phyloP scores from a whole-genome alignment of 768 basidiomycete genomes.

The Pisolithus sp. region DNA sequence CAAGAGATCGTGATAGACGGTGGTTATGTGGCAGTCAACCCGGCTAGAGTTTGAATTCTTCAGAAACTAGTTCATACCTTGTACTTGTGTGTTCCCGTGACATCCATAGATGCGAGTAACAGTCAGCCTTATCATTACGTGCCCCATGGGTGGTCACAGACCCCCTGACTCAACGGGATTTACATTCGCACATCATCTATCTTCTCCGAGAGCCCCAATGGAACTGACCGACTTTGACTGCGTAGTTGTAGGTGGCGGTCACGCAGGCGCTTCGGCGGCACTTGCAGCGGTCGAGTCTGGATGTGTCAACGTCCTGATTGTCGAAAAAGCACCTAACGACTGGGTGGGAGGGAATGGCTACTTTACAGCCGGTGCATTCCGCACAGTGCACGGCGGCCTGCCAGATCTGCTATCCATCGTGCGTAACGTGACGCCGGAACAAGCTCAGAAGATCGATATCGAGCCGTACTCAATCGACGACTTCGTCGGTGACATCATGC shows the following conservation, averaged over 20 bases:
- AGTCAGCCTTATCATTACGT: no score
- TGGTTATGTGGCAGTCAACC: conserved; percentile 69
- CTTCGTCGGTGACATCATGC: conserved; percentile 55
- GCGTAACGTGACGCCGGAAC: conserved; percentile 37
- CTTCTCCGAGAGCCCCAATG: conserved; percentile 7
- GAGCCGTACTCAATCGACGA: conserved; percentile 49
- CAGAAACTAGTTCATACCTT: neutral
- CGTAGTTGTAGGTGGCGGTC: conserved; percentile 59
- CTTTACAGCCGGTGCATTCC: conserved; percentile 65
- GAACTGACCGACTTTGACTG: conserved; percentile 36
- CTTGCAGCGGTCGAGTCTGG: conserved; percentile 54
- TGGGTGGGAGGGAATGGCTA: conserved; percentile 70
- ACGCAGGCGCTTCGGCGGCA: conserved; percentile 64
- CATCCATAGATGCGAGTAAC: neutral
- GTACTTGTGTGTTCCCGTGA: neutral
- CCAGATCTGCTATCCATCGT: conserved; percentile 52
- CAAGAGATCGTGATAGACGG: conserved; percentile 78
- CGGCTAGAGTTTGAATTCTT: conserved; percentile 36
- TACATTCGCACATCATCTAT: no score
- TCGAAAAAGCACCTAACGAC: conserved; percentile 57
- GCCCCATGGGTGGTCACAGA: no score
- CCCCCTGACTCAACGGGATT: no score
- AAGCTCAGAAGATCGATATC: conserved; percentile 46
- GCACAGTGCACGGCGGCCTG: conserved; percentile 59
- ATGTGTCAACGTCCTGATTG: conserved; percentile 52